These are phyloP conservation scores for Chaetoceros tenuissimus DNA, from an alignment of 108 stramenopile genomes.

Conservation along the genomic window DNA sequence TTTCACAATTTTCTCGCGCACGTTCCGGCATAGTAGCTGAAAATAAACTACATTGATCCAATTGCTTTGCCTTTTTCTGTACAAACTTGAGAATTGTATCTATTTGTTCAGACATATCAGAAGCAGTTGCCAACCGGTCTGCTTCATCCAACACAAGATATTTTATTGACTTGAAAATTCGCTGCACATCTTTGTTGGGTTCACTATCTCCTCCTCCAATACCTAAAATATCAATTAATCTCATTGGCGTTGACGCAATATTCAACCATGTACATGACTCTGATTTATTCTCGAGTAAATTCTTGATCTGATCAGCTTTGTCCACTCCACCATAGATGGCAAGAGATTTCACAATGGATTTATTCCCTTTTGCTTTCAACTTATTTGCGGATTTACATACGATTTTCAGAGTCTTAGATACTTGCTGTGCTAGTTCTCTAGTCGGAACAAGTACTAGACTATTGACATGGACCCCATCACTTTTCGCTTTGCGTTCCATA, in stretches of 20 bases:
- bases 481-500: background rate
- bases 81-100: conserved; percentile 28
- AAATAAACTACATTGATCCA: conserved; percentile 21
- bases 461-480: conserved; percentile 2
- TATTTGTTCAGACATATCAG: conserved; percentile 55
- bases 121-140: conserved; percentile 57
- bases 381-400: conserved; percentile 40
- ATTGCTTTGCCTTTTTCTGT: conserved; percentile 2
- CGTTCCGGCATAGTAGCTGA: conserved; percentile 55
- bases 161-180: background rate
- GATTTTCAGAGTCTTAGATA: conserved; percentile 26
- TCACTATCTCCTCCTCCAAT: background rate
- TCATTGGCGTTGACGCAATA: conserved; percentile 61
- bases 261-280: conserved; percentile 15
- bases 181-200: background rate
- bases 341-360: conserved; percentile 29
- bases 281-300: conserved; percentile 4
- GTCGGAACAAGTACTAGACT: conserved; percentile 75
- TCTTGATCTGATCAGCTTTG: conserved; percentile 28
- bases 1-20: conserved; percentile 12
- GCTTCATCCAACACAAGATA: conserved; percentile 65
- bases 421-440: conserved; percentile 67
- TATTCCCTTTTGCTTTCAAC: conserved; percentile 16
- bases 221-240: conserved; percentile 55
- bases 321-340: conserved; percentile 60